Evolutionary conservation across 345 rosid species (phyloP), one percentile per base, ranked within the genome.

Genomic region (Lepidium africanum): DNA sequence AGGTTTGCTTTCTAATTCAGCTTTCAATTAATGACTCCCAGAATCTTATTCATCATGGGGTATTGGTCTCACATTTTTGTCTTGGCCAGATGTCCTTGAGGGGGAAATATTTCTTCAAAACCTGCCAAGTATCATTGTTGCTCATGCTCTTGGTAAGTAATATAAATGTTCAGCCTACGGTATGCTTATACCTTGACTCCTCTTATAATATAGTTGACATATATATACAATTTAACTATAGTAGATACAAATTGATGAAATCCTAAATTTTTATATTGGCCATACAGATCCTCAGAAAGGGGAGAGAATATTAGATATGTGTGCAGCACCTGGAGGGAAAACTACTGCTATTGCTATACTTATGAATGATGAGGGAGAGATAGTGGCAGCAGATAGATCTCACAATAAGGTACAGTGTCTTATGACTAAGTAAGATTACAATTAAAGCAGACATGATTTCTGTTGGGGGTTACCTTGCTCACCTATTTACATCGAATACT

Each of bases 271-370:
- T 59, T 72, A 2, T 70, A 59, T 69, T 77, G 59, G 76, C 5
- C 10, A 0, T 35, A 14, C 75, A 89, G 99, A 94, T 87, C 99
- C 99, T 84, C 90, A 85, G 40, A 89, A 68, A 76, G 99, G 99
- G 63, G 99, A 94, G 75, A 81, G 90, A 39, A 74, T 94, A 76
- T 72, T 94, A 72, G 99, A 94, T 80, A 94, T 91, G 99, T 94
- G 99, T 69, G 99, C 99, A 51, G 97, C 97, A 40, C 99, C 97
- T 0, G 99, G 99, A 71, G 99, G 99, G 59, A 94, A 94, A 71
- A 94, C 99, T 59, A 91, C 99, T 49, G 96, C 93, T 65, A 85
- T 91, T 73, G 95, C 99, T 53, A 79, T 81, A 47, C 84, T 94
- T 67, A 91, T 94, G 95, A 82, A 87, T 68, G 90, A 87, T 80